These are phyloP conservation scores for Phialophora chinensis DNA, from an alignment of 2,329 filamentous ascomycete genomes.

Conservation along the genomic window DNA sequence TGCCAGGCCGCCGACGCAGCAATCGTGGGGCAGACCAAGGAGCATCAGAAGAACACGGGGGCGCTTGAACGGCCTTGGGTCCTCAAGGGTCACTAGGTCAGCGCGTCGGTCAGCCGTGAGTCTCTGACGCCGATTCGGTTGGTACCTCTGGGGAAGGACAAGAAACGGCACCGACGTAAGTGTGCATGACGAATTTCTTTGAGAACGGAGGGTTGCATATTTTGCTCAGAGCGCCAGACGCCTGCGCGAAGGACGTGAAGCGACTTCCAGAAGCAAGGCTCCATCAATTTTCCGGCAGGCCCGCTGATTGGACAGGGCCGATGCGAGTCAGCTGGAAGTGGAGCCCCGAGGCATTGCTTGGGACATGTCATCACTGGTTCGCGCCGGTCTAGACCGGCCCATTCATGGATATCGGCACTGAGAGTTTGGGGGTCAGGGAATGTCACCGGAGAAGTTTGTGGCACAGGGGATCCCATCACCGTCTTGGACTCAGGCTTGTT, in stretches of 20 bases:
- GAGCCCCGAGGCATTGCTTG: constrained; percentile 9
- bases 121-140: background rate
- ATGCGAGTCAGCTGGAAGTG: constrained; percentile 19
- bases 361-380: constrained; percentile 11
- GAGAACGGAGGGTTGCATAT: constrained; percentile 10
- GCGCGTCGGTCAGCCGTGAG: background rate
- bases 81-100: background rate
- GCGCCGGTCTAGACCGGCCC: constrained; percentile 19
- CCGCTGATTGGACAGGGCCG: constrained; percentile 5
- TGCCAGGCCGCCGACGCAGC: background rate
- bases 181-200: constrained; percentile 15
- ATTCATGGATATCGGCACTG: constrained; percentile 24
- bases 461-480: background rate
- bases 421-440: constrained; percentile 14
- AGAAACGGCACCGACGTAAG: constrained; percentile 17
- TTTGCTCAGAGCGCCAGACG: constrained; percentile 2
- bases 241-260: background rate
- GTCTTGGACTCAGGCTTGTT: background rate
- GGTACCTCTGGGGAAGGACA: constrained; percentile 1
- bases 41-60: constrained; percentile 4
- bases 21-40: background rate
- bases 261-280: constrained; percentile 8
- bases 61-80: background rate
- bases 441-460: constrained; percentile 8
- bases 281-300: constrained; percentile 6